Percentiles rank a stretch among this genome's conserved stretches.
These are phyloP conservation scores for Colletotrichum tanaceti DNA, from an alignment of 2,329 filamentous ascomycete species.

Conservation along the genomic window DNA sequence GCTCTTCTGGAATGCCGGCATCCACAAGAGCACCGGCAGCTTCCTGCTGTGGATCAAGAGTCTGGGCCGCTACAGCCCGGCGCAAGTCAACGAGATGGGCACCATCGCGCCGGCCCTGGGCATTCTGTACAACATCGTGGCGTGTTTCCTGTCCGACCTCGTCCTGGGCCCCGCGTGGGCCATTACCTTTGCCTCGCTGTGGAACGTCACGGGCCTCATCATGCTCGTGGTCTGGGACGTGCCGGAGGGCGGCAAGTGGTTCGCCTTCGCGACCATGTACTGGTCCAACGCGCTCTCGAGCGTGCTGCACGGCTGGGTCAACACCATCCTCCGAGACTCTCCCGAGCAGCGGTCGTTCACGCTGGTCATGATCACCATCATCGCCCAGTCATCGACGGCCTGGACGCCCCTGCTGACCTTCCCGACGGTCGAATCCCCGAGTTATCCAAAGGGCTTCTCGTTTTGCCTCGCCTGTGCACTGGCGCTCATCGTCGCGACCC, in stretches of 20 bases:
- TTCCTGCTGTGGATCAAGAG: constrained; percentile 56
- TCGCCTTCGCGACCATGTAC: constrained; percentile 57
- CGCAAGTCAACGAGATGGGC: constrained; percentile 64
- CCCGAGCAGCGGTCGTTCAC: constrained; percentile 37
- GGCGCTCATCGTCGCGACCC: constrained; percentile 34
- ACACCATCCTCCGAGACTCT: constrained; percentile 34
- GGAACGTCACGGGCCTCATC: constrained; percentile 29
- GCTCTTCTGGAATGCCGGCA: constrained; percentile 62
- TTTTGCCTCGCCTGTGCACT: constrained; percentile 46
- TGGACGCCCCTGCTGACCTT: constrained; percentile 68
- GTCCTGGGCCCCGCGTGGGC: constrained; percentile 50
- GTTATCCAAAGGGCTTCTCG: constrained; percentile 58
- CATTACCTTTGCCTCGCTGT: constrained; percentile 33
- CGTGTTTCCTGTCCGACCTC: constrained; percentile 36
- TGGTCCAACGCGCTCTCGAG: constrained; percentile 35
- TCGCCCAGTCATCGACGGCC: constrained; percentile 65
- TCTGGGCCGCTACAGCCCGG: constrained; percentile 56
- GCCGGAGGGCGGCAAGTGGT: constrained; percentile 65
- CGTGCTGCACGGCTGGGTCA: constrained; percentile 37
- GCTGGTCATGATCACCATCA: constrained; percentile 45
- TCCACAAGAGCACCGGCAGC: constrained; percentile 51
- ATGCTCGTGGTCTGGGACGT: constrained; percentile 68
- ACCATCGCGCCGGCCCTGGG: constrained; percentile 34
- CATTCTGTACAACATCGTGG: constrained; percentile 30
- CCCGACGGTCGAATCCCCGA: constrained; percentile 56